Evolutionary conservation across 176 grass and related monocot genomes (phyloP).

Genomic region (Miscanthus lutarioriparius): DNA sequence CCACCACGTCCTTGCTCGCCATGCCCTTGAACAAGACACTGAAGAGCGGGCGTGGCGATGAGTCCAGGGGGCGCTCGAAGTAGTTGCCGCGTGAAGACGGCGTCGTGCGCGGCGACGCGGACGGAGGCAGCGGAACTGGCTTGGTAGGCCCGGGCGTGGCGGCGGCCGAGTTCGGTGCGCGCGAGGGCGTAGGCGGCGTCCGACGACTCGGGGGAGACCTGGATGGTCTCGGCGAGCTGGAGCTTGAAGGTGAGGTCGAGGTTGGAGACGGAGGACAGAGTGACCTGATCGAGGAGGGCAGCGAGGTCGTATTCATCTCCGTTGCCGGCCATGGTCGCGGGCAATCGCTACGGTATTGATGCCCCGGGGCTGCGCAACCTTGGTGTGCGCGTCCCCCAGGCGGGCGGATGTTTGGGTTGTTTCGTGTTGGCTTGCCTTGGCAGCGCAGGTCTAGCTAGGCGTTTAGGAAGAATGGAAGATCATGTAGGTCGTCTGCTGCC

Average conservation of each 20-base stretch:
- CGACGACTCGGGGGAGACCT: slow-evolving; percentile 6
- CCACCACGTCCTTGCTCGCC: slow-evolving; percentile 31
- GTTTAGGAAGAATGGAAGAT: no score
- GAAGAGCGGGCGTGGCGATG: slow-evolving; percentile 29
- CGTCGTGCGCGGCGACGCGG: slow-evolving; percentile 41
- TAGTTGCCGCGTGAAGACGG: slow-evolving; percentile 40
- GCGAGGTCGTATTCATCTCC: neutral
- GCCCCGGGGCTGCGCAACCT: neutral
- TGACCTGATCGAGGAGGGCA: neutral
- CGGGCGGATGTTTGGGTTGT: no score
- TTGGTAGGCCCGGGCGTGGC: slow-evolving; percentile 40
- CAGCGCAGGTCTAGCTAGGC: no score
- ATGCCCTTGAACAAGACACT: slow-evolving; percentile 71
- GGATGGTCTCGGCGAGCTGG: slow-evolving; percentile 51
- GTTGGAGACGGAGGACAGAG: neutral
- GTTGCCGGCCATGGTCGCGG: neutral
- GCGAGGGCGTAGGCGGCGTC: slow-evolving; percentile 36
- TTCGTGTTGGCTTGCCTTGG: no score
- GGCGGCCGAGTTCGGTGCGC: slow-evolving; percentile 47
- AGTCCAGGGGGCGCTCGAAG: slow-evolving; percentile 12
- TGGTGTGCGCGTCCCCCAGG: no score
- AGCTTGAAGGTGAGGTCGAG: slow-evolving; percentile 42
- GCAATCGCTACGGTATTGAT: neutral
- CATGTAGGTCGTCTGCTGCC: no score
- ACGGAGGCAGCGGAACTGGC: slow-evolving; percentile 33